Base-by-base conservation (phyloP, 768 basidiomycete genomes). In the Mycena vulgaris region DNA sequence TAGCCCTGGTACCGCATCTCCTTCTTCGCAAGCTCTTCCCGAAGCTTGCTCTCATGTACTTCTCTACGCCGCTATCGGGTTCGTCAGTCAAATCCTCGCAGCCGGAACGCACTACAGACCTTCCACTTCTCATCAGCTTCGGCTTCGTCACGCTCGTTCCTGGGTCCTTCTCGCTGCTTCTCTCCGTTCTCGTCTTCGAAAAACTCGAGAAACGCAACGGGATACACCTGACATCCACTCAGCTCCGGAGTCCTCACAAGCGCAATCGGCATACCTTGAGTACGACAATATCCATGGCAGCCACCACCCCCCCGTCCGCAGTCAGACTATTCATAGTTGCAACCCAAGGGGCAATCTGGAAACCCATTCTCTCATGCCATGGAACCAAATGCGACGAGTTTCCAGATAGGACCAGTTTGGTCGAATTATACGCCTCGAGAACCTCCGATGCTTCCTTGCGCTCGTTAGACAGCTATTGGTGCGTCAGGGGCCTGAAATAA, bases 331-430 rank as follows among this genome's bases (percentile, higher is more conserved):
- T 87, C 70, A 99, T 81, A 0, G 93, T 93, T 0, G 95, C 89
- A 30, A 97, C 84, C 75, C 87, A 93, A 2, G 90, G 91, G 5
- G 82, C 81, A 27, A 75, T 81, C 67, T 88, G 88, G 76, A 95
- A 95, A 9, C 98, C 98, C 8, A 99, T 87, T 73, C 92, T 94
- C 1, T 91, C 85, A 76, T 98, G 89, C 98, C 98, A 99, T 0
- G 91, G 88, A 5, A 92, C 93, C 60, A 97, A 84, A 70, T 93
- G 92, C 2, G 95, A 91, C 0, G 94, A 94, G 79, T 99, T 99
- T 3, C 95, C 96, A 5, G 87, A 85, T 21, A 99, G 79, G 25
- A 88, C 77, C 23, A 99, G 85, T 55, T 85, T 86, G 27, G 88
- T 89, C 8, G 87, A 90, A 67, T 89, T 82, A 72, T 93, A 93